Base-by-base conservation (phyloP, 192 early-diverging fungal species). In the Spizellomyces punctatus region DNA sequence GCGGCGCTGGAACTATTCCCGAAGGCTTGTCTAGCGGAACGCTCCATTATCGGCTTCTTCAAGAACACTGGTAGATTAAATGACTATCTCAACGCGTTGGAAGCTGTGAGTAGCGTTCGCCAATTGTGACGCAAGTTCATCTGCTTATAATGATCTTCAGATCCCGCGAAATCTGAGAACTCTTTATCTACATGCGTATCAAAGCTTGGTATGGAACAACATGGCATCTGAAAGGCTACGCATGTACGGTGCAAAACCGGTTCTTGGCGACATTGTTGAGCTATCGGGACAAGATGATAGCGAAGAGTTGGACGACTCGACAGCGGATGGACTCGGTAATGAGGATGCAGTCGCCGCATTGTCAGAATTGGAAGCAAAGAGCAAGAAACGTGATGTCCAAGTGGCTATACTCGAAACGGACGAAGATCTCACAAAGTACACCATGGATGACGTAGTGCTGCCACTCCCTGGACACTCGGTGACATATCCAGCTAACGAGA, bases 151-250 rank as follows among this genome's bases (percentile, higher is more conserved):
- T 62, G 19, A 27, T n/a, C 50, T 58, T 56, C 46, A 91, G 75
- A 87, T 98, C 22, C 95, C 95, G 54, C 81, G 91, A 46, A 94
- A 93, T 76, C 78, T 98, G 80, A 78, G 90, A 4, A 67, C 91
- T 27, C 93, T 99, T 91, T 99, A 99, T 79, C 83, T 94, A 52
- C 98, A 99, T 78, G 91, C 95, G 10, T 98, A 97, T 71, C 98
- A 99, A 82, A 95, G 93, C 19, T 91, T 83, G 59, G 78, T 98
- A 16, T 99, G 96, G 96, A 99, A 99, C 79, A 61, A 85, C 49
- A 89, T 91, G 22, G 94, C 89, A 10, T 89, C 90, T 56, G 87
- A 90, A 71, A 85, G 96, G 21, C 72, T 95, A 44, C 72, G 78
- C 0, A 27, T 83, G 57, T 94, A 86, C 74, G 96, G 95, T 22